Evolutionary conservation across 2,329 filamentous ascomycete species (phyloP), one percentile per base, ranked within the genome.

Genomic region (Stachybotrys echinatus): DNA sequence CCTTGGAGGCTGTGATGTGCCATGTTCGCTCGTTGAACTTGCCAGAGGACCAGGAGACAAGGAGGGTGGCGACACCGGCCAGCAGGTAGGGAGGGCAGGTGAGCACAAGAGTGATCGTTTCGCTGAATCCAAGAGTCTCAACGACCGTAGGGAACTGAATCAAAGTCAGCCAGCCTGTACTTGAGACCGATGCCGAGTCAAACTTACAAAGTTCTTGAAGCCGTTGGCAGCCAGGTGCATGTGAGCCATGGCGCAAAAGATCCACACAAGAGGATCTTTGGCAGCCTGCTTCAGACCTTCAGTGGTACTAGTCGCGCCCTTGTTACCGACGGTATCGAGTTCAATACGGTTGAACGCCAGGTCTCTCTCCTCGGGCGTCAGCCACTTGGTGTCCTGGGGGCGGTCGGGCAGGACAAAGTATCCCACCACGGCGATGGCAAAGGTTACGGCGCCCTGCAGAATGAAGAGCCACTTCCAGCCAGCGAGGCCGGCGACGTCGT

Each of bases 381-480:
- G 62, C 39, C 61, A 64, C 14, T 65, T 60, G 0, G 73, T 64
- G 2, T 75, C 76, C 23, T 72, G 73, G 5, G 62, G 76, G 67
- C 42, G 74, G 8, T 65, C 62, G 1, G 64, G 64, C 2, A 66
- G 56, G 21, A 64, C 19, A 21, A 65, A 66, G 49, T 56, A 66
- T 5, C 61, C 59, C 1, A 47, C 12, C 8, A 65, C 27, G 12
- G 61, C 62, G 8, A 65, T 54, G 17, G 60, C 52, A 7, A 65
- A 58, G 2, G 62, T 63, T 10, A 65, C 73, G 2, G 73, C 70
- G 14, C 84, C 84, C 62, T 88, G 83, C 6, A 87, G 79, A 45
- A 88, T 84, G 61, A 87, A 88, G 0, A 87, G 71, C 61, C 65
- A 68, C 45, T 61, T 61, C 65, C 65, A 67, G 2, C 63, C 64